phyloP scores from a whole-genome alignment of 2,329 filamentous ascomycete species.

The Raffaelea albimanens region DNA sequence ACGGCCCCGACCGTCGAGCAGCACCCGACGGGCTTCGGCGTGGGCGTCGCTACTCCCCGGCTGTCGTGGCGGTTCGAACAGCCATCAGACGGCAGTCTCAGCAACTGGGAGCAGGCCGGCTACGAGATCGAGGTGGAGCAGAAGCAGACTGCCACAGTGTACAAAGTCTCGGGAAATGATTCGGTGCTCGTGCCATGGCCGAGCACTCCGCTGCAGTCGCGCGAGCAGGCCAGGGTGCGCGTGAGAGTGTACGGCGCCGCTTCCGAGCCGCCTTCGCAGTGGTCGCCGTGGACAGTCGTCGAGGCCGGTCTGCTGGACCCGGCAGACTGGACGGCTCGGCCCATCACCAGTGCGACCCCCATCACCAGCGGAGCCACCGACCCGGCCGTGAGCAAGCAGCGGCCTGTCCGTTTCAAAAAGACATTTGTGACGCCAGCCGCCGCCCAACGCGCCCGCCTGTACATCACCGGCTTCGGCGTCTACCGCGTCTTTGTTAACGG shows the following conservation, averaged over 20 bases:
- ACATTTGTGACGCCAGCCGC: conserved; percentile 7
- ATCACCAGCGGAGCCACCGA: not conserved
- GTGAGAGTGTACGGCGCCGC: conserved; percentile 2
- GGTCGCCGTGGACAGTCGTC: conserved; percentile 6
- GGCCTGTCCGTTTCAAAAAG: conserved; percentile 13
- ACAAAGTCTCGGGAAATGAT: conserved; percentile 1
- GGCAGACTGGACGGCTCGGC: conserved; percentile 9
- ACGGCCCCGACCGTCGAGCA: too few species aligned
- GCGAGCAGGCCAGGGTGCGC: conserved; percentile 4
- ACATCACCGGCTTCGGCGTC: conserved; percentile 23
- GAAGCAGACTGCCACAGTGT: not conserved
- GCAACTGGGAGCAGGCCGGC: conserved; percentile 6
- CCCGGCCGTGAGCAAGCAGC: too few species aligned
- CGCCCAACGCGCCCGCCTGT: conserved; percentile 17
- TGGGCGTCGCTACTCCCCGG: conserved; percentile 6
- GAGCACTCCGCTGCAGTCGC: conserved; percentile 1
- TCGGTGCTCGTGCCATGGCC: conserved; percentile 27
- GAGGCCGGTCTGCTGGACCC: conserved; percentile 12
- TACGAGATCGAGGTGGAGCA: conserved; percentile 8
- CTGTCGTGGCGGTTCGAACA: conserved; percentile 13
- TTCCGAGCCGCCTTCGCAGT: too few species aligned
- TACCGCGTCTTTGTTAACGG: conserved; percentile 27
- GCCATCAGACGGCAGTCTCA: not conserved
- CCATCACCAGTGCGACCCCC: conserved; percentile 3
- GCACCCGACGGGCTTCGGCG: conserved; percentile 11